Base-by-base conservation (phyloP, 306 rosid species). In the Lathyrus tuberosus region DNA sequence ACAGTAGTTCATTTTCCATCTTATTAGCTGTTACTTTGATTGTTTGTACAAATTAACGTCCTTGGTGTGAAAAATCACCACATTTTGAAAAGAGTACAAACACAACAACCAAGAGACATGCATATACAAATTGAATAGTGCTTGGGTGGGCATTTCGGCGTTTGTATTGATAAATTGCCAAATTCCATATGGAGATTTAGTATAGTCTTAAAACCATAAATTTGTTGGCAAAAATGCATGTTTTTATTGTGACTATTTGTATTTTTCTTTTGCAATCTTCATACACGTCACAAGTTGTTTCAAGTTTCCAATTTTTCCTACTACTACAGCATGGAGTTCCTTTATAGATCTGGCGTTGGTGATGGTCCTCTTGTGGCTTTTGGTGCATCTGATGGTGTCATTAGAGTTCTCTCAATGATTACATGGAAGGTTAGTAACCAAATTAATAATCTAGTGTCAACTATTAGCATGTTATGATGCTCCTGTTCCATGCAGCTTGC, bases 301-400 rank as follows among this genome's bases (percentile, higher is more conserved):
- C 30, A 31, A 15, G 78, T 59, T 79, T 57, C 72, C 11, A 43
- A 64, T 41, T 56, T 70, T 62, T 35, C 35, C 65, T 79, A 52
- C 80, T 80, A 66, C 84, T 87, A 84, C 80, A 94, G 99, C 79
- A 88, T 94, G 99, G 97, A 94, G 87, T 94, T 94, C 82, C 97
- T 94, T 77, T 87, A 91, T 73, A 89, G 91, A 88, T 74, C 92
- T 30, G 81, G 89, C 8, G 85, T 83, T 71, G 90, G 85, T 66
- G 99, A 94, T 68, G 96, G 85, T 69, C 97, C 99, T 71, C 97
- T 94, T 72, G 99, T 94, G 66, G 99, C 97, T 78, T 94, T 94
- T 84, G 99, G 99, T 71, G 96, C 95, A 79, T 86, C 96, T 43
- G 99, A 94, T 80, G 99, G 99, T 67, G 90, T 91, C 81, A 90